Evolutionary conservation across 352 stramenopile genomes (phyloP).

Genomic region (Globisporangium emineosum): DNA sequence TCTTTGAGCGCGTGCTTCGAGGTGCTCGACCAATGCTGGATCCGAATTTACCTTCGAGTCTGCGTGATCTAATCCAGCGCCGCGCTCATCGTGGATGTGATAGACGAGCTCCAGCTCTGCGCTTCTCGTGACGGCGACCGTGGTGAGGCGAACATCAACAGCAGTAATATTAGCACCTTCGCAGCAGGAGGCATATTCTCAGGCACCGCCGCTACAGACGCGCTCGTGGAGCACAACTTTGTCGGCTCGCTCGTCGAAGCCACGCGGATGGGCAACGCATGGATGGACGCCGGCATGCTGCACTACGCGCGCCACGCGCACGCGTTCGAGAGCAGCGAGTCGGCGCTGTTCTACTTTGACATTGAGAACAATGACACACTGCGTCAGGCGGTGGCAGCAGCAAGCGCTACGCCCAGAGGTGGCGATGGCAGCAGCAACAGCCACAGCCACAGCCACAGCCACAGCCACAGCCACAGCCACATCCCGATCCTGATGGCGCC

Average conservation of each 20-base stretch:
- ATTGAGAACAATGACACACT: constrained; percentile 22
- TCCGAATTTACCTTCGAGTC: background rate
- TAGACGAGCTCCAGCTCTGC: background rate
- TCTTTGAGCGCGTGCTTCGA: background rate
- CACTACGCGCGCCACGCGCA: constrained; percentile 43
- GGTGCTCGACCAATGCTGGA: background rate
- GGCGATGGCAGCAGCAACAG: background rate
- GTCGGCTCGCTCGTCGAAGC: background rate
- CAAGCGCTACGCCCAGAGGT: background rate
- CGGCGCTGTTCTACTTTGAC: constrained; percentile 40
- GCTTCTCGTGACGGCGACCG: background rate
- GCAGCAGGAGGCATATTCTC: background rate
- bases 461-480: background rate
- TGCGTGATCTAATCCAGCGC: background rate
- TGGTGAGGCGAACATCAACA: background rate
- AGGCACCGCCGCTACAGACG: background rate
- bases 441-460: too few species aligned
- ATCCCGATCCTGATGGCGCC: background rate
- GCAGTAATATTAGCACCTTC: background rate
- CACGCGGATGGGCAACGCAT: background rate
- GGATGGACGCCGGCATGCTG: constrained; percentile 32
- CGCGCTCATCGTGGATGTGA: too few species aligned
- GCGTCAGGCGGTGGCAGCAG: background rate
- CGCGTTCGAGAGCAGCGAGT: constrained; percentile 28
- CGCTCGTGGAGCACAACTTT: background rate